These are phyloP conservation scores for Apostasia ramifera DNA, from an alignment of 106 monocot genomes.

Conservation along the genomic window DNA sequence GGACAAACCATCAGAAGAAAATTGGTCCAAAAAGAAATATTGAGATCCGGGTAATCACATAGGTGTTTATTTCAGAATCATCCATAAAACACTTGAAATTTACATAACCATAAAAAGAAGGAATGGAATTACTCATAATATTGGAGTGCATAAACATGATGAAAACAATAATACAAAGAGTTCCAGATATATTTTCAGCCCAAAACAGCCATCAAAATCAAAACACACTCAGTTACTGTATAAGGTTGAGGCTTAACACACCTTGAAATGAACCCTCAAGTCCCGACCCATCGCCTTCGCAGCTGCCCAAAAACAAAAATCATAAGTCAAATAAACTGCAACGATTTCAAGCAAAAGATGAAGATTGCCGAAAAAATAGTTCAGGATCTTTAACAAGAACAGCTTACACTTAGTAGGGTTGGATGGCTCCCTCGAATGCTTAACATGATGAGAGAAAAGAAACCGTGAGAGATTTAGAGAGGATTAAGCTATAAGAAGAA, in stretches of 20 bases:
- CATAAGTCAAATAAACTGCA: background rate
- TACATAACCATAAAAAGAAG: background rate
- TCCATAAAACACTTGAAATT: background rate
- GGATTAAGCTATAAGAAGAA: too few species aligned
- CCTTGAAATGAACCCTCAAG: conserved; percentile 43
- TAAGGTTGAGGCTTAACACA: background rate
- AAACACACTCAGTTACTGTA: too few species aligned
- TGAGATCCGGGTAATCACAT: too few species aligned
- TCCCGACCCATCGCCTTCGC: conserved; percentile 35
- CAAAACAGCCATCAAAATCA: too few species aligned
- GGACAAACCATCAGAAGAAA: too few species aligned
- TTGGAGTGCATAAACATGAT: background rate
- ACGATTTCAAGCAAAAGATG: background rate
- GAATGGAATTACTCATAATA: background rate
- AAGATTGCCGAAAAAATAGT: background rate
- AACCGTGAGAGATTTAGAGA: too few species aligned
- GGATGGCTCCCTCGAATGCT: conserved; percentile 25
- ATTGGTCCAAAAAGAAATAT: too few species aligned
- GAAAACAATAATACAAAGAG: background rate
- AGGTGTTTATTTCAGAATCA: background rate
- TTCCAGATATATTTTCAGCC: background rate
- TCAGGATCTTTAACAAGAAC: background rate
- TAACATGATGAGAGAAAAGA: conserved; percentile 8
- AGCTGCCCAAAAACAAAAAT: conserved; percentile 17
- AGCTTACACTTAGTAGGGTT: conserved; percentile 24